Base-by-base conservation (phyloP, 345 rosid species). In the Camelina sativa region DNA sequence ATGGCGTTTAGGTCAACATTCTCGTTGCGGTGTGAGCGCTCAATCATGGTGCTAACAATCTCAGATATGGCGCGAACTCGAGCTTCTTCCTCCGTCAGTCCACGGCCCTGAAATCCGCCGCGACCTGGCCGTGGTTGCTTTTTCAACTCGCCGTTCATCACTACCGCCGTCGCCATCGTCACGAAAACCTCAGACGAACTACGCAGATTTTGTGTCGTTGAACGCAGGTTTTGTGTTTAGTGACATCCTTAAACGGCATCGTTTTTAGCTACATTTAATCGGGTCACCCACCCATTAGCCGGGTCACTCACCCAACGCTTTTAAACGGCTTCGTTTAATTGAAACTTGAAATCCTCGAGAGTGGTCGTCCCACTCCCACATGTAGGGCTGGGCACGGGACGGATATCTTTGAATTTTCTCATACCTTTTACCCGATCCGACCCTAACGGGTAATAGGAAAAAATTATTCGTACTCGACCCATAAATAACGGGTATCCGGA, bases 41-140 rank as follows among this genome's bases (percentile, higher is more conserved):
- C 98, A 47, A 86, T 96, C 98, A 96, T 92, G 51, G 95, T 64
- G 78, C 84, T 89, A 28, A 96, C 98, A 17, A 96, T 91, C 80
- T 92, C 99, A 1, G 95, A 90, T 71, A 96, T 92, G 61, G 99
- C 98, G 46, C 95, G 80, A 5, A 96, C 93, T 53, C 99, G 80
- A 25, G 99, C 98, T 72, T 96, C 99, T 74, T 91, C 98, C 73
- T 96, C 99, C 2, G 95, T 85, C 6, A 96, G 82, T 0, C 96
- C 97, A 9, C 89, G 97, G 16, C 89, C 86, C 59, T 91, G 88
- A 75, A 67, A 92, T 4, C 97, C 99, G 44, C 98, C 99, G 61
- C 91, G 82, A 0, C 99, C 99, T 1, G 98, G 98, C 7, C 91
- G 84, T 3, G 97, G 95, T 4, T 15, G 87, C 85, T 83, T 90